phyloP scores from a whole-genome alignment of 768 basidiomycete species.

The Tylopilus plumbeoviolaceoides region DNA sequence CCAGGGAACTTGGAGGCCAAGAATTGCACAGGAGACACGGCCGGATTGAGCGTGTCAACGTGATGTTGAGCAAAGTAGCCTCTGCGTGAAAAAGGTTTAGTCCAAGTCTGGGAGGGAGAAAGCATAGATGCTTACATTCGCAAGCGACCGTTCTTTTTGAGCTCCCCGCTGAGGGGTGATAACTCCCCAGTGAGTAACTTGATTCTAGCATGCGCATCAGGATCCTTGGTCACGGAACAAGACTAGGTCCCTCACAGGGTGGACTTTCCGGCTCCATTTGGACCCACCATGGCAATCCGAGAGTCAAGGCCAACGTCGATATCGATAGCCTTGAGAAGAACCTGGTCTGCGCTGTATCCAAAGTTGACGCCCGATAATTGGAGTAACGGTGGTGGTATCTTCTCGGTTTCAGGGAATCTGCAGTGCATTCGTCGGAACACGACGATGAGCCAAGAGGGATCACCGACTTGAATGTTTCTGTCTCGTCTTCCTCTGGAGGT shows the following conservation, averaged over 20 bases:
- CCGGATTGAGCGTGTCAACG: conserved; percentile 82
- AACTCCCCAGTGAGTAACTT: conserved; percentile 51
- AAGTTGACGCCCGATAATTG: conserved; percentile 91
- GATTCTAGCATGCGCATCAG: conserved; percentile 50
- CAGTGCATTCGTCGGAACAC: background rate
- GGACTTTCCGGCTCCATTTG: conserved; percentile 95
- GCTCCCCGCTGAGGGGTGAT: conserved; percentile 52
- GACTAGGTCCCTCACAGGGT: conserved; percentile 58
- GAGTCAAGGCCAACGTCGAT: conserved; percentile 95
- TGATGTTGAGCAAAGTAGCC: conserved; percentile 96
- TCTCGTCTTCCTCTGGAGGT: conserved; percentile 90
- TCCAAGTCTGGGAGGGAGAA: conserved; percentile 1
- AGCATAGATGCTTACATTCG: conserved; percentile 59
- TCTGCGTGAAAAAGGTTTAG: conserved; percentile 34
- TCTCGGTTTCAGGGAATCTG: conserved; percentile 94
- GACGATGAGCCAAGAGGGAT: background rate
- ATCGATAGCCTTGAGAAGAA: conserved; percentile 74
- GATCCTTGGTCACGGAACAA: background rate
- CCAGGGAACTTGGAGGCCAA: conserved; percentile 91
- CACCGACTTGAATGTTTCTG: conserved; percentile 81
- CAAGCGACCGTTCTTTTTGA: conserved; percentile 87
- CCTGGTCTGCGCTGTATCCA: conserved; percentile 75
- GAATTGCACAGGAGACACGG: conserved; percentile 91
- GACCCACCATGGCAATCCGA: conserved; percentile 90
- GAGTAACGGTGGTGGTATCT: conserved; percentile 92